Conservation (phyloP, 768 basidiomycete genomes). For the Collybia mongolica region DNA sequence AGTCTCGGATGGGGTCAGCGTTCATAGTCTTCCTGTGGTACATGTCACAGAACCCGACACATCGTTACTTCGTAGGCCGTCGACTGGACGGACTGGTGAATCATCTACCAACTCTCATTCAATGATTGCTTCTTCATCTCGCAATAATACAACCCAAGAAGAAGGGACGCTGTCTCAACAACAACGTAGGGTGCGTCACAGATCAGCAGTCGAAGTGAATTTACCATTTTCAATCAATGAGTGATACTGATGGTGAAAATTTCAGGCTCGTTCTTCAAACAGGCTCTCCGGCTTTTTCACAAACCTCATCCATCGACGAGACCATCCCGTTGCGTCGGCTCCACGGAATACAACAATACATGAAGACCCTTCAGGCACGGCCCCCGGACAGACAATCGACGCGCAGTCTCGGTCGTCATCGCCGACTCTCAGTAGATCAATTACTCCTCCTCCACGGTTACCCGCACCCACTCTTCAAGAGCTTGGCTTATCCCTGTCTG, state of each 20-base stretch:
- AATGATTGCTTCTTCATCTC: constrained; percentile 24
- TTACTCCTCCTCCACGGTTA: constrained; percentile 70
- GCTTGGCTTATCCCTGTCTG: constrained; percentile 70
- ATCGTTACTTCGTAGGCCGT: constrained; percentile 24
- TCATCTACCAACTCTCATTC: constrained; percentile 5
- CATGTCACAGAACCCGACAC: constrained; percentile 42
- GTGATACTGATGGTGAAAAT: not conserved
- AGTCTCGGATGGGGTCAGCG: constrained; percentile 49
- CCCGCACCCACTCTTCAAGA: constrained; percentile 73
- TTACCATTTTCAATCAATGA: not conserved
- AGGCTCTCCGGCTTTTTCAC: constrained; percentile 86
- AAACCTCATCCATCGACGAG: constrained; percentile 73
- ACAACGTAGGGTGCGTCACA: constrained; percentile 42
- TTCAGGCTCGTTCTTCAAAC: constrained; percentile 51
- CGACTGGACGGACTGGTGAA: constrained; percentile 28
- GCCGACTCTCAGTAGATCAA: constrained; percentile 49
- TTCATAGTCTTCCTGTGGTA: constrained; percentile 58
- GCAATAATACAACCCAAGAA: constrained; percentile 25
- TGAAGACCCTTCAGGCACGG: constrained; percentile 23
- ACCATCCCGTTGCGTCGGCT: constrained; percentile 30
- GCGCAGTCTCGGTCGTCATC: constrained; percentile 52
- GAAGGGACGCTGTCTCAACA: constrained; percentile 26
- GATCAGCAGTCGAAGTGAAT: constrained; percentile 62
- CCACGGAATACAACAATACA: constrained; percentile 27
- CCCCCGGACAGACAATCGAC: constrained; percentile 29